A percentile compares a stretch with the other conserved stretches of the same genome.
Conservation (phyloP, 2,329 filamentous ascomycete species). For the Cladosporium sp. region DNA sequence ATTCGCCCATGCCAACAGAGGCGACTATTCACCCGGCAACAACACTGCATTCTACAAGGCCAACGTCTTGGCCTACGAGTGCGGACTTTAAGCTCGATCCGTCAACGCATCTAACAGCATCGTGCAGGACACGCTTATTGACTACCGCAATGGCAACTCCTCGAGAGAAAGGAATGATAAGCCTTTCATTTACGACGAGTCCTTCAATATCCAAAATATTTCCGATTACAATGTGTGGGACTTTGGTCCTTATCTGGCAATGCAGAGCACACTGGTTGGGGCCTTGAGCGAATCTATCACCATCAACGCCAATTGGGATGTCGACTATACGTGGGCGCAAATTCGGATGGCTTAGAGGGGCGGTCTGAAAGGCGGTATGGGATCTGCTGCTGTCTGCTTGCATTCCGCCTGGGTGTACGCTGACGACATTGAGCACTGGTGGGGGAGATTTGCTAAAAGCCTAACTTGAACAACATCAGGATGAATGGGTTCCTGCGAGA, state of each 20-base stretch:
- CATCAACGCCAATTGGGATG: background rate
- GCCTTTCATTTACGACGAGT: background rate
- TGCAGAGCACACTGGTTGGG: background rate
- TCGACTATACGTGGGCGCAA: background rate
- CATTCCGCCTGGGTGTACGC: constrained; percentile 3
- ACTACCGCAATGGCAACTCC: background rate
- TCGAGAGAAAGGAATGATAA: background rate
- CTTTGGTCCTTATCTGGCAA: background rate
- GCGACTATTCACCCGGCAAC: background rate
- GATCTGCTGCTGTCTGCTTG: background rate
- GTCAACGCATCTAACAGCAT: constrained; percentile 6
- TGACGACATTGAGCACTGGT: constrained; percentile 4
- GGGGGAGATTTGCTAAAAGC: constrained; percentile 7
- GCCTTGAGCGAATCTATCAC: constrained; percentile 3
- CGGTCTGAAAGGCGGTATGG: background rate
- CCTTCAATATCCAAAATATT: constrained; percentile 2
- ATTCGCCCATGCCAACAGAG: background rate
- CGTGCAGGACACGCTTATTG: background rate
- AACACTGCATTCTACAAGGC: background rate
- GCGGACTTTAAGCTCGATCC: constrained; percentile 4
- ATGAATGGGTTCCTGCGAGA: background rate
- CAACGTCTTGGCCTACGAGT: constrained; percentile 2
- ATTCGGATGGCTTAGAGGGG: background rate
- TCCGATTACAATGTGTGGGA: background rate
- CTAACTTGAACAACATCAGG: constrained; percentile 8